phyloP scores from a whole-genome alignment of 495 filamentous ascomycete species.

The Neurospora tetrasperma region DNA sequence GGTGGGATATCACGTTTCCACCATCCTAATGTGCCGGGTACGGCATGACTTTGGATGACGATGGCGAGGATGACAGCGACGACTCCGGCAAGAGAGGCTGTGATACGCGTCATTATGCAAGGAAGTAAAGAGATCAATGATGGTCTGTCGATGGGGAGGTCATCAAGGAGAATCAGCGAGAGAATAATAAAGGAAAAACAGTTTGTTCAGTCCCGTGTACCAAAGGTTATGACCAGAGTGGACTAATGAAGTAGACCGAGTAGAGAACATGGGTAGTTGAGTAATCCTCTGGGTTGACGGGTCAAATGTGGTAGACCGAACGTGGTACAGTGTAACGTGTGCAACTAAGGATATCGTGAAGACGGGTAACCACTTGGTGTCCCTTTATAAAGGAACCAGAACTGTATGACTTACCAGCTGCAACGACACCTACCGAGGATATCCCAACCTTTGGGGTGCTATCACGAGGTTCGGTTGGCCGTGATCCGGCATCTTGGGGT shows the following conservation, averaged over 20 bases:
- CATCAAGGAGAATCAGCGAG: neutral
- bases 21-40: neutral
- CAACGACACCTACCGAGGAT: neutral
- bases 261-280: neutral
- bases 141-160: neutral
- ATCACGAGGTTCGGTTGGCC: neutral
- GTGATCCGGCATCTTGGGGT: neutral
- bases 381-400: neutral
- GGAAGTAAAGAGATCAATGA: neutral
- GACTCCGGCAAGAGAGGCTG: neutral
- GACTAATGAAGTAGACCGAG: neutral
- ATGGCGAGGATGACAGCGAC: neutral
- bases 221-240: neutral
- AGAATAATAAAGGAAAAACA: neutral
- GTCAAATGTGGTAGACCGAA: neutral
- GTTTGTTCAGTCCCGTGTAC: neutral
- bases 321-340: neutral
- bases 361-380: neutral
- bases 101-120: conserved; percentile 1
- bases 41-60: neutral
- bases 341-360: neutral
- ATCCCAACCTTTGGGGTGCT: neutral
- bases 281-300: neutral
- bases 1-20: neutral
- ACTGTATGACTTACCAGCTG: neutral